Base-by-base conservation (phyloP, 169 alveolate species). In the Toxoplasma gondii region DNA sequence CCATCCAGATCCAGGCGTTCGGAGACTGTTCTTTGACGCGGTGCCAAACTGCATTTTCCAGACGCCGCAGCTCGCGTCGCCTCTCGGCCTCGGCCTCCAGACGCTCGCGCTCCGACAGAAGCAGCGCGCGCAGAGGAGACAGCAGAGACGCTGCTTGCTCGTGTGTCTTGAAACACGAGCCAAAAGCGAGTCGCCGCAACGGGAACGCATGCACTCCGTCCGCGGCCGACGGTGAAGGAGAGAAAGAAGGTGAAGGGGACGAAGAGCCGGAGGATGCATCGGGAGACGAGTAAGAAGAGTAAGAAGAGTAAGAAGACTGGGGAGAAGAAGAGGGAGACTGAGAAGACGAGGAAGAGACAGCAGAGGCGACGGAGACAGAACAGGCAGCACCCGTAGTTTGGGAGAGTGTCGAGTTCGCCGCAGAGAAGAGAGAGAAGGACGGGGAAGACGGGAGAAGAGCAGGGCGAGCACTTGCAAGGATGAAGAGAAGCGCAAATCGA, bases 161-260 rank as follows among this genome's bases (percentile, higher is more conserved):
- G n/a, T 29, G 24, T 17, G 64, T 74, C 34, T 16, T 24, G 53
- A n/a, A 69, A 38, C 93, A 91, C 24, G 88, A 70, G 17, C 93
- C 93, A 67, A 91, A 91, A 49, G 93, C 93, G 45, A 91, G 58
- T 1, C 93, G 93, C 34, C 34, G 88, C 93, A 91, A 53, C 49
- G 87, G 93, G 54, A 53, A 58, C 82, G 54, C 82, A 12, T 88
- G 67, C 12, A 88, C 92, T 5, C 29, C 39, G 49, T 88, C 92
- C 12, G 92, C n/a, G 34, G 7, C 74, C 74, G 74, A 4, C 31
- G 22, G 74, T 7, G 74, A 4, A 16, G 34, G 29, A 31, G 34
- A 27, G n/a, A 44, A 17, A 74, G 43, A 31, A 4, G 84, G 27
- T 2, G 84, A 10, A 24, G 19, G 27, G 43, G 84, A 27, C 84